A percentile compares a stretch with the other conserved stretches of the same genome.
Conservation (phyloP, 2,329 filamentous ascomycete species). For the Fusarium torreyae region DNA sequence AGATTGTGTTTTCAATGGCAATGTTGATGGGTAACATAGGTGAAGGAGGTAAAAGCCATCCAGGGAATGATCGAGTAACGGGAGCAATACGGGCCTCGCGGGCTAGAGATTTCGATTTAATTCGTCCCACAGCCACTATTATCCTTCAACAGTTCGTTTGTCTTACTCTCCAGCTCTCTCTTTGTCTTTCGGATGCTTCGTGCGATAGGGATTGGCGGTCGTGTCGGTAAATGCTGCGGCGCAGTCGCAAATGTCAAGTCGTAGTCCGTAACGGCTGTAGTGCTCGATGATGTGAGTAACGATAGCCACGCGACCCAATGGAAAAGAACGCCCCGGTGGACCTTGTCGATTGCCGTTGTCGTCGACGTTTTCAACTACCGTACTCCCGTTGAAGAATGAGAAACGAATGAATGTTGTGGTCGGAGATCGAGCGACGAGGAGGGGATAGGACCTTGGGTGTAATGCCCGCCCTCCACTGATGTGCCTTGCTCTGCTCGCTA, state of each 20-base stretch:
- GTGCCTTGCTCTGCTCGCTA: conserved; percentile 31
- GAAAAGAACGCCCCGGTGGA: conserved; percentile 3
- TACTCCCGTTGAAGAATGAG: conserved; percentile 15
- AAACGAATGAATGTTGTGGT: conserved; percentile 39
- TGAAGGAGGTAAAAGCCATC: conserved; percentile 17
- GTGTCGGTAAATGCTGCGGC: conserved; percentile 29
- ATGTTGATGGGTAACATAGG: conserved; percentile 29
- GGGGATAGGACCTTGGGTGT: conserved; percentile 39
- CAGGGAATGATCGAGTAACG: conserved; percentile 6
- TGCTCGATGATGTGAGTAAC: conserved; percentile 12
- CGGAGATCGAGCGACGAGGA: conserved; percentile 33
- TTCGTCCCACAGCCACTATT: conserved; percentile 11
- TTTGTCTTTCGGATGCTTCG: not conserved
- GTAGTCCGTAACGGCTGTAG: conserved; percentile 2
- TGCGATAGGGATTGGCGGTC: conserved; percentile 10
- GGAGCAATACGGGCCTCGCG: conserved; percentile 1
- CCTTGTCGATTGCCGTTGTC: conserved; percentile 7
- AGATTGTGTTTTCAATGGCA: conserved; percentile 12
- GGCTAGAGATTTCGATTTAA: conserved; percentile 3
- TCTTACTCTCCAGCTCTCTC: not conserved
- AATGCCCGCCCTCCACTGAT: conserved; percentile 15
- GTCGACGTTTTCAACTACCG: conserved; percentile 18
- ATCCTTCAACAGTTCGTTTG: not conserved
- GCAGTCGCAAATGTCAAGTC: conserved; percentile 25
- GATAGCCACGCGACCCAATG: not conserved